phyloP scores from a whole-genome alignment of 1,284 basidiomycete species.

The Fomitopsis schrenkii region DNA sequence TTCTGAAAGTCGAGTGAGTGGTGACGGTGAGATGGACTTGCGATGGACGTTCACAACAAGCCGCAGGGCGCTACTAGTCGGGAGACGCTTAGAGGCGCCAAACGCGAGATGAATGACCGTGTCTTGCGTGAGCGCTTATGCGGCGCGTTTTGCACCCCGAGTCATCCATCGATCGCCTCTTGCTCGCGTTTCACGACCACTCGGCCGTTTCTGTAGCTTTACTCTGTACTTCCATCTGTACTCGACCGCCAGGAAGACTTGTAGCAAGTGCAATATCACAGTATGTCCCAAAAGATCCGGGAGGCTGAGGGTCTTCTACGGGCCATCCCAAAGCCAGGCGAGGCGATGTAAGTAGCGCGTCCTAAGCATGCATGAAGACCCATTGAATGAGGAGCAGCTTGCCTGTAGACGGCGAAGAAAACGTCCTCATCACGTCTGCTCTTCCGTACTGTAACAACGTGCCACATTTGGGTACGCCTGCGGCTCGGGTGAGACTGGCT shows the following conservation, averaged over 20 bases:
- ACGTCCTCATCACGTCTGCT: conserved; percentile 93
- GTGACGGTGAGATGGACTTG: too few relatives aligned
- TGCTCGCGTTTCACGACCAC: neutral
- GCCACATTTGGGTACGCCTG: conserved; percentile 80
- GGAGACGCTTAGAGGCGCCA: too few relatives aligned
- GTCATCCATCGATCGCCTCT: conserved; percentile 1
- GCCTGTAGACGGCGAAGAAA: conserved; percentile 81
- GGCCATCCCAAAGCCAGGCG: conserved; percentile 31
- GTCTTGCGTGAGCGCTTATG: neutral
- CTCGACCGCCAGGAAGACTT: neutral
- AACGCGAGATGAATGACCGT: neutral
- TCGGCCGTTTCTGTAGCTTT: neutral
- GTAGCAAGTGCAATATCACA: neutral
- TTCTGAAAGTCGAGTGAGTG: too few relatives aligned
- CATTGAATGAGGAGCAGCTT: conserved; percentile 44
- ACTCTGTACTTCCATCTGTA: neutral
- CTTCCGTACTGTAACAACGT: conserved; percentile 99
- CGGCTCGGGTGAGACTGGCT: conserved; percentile 2
- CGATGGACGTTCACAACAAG: too few relatives aligned
- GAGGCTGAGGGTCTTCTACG: conserved; percentile 60
- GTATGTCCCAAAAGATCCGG: conserved; percentile 70
- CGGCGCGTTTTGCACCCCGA: neutral
- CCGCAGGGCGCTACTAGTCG: too few relatives aligned
- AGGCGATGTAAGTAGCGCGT: conserved; percentile 26
- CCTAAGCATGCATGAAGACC: neutral